phyloP scores from a whole-genome alignment of 2,329 filamentous ascomycete species.

The Dichotomopilus funicola region DNA sequence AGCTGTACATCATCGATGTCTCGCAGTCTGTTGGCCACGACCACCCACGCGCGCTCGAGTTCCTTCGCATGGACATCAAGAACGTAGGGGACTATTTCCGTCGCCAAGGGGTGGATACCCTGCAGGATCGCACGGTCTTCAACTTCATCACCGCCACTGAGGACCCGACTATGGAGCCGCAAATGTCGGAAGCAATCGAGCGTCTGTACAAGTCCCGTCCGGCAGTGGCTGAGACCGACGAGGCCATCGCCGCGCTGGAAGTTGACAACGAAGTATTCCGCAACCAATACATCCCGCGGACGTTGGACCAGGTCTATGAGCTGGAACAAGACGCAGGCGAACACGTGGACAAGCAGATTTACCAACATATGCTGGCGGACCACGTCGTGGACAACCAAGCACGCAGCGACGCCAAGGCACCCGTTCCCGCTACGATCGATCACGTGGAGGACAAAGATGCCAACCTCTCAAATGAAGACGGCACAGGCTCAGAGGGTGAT shows the following conservation, averaged over 20 bases:
- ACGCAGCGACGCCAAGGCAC: slow-evolving; percentile 24
- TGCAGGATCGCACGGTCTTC: slow-evolving; percentile 75
- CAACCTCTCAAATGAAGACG: slow-evolving; percentile 34
- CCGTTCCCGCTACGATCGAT: no score
- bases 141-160: slow-evolving; percentile 66
- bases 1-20: slow-evolving; percentile 92
- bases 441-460: slow-evolving; percentile 27
- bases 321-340: slow-evolving; percentile 83
- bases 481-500: slow-evolving; percentile 42
- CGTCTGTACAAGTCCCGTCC: slow-evolving; percentile 56
- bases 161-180: slow-evolving; percentile 54
- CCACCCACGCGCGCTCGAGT: slow-evolving; percentile 86
- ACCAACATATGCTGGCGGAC: slow-evolving; percentile 75
- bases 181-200: slow-evolving; percentile 56
- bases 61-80: slow-evolving; percentile 97
- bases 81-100: slow-evolving; percentile 92
- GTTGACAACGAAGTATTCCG: slow-evolving; percentile 89
- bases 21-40: slow-evolving; percentile 97
- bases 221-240: slow-evolving; percentile 31
- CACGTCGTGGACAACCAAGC: slow-evolving; percentile 41
- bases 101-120: slow-evolving; percentile 71
- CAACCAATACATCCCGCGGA: slow-evolving; percentile 94
- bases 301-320: slow-evolving; percentile 91
- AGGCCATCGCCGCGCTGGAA: slow-evolving; percentile 51
- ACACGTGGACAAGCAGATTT: slow-evolving; percentile 73